phyloP scores from a whole-genome alignment of 177 flowering plant species.

The Vitis hybrid region DNA sequence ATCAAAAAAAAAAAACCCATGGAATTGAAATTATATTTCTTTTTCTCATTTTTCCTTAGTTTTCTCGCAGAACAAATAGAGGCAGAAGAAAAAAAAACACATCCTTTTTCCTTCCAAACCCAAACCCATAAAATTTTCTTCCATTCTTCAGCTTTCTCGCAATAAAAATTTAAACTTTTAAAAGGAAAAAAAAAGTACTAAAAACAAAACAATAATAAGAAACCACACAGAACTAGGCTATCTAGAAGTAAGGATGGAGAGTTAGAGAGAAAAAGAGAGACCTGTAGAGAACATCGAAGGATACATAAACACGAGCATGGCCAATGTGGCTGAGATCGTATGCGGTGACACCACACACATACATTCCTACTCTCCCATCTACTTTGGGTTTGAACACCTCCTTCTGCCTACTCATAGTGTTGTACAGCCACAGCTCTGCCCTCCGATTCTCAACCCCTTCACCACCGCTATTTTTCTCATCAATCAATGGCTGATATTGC shows the following conservation, averaged over 20 bases:
- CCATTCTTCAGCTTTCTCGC: no score
- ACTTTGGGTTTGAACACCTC: constrained; percentile 69
- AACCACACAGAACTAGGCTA: not conserved
- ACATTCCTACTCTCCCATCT: constrained; percentile 80
- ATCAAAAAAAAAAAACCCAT: not conserved
- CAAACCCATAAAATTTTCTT: not conserved
- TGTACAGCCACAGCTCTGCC: constrained; percentile 62
- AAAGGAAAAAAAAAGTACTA: not conserved
- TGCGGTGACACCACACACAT: constrained; percentile 90
- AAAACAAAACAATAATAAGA: not conserved
- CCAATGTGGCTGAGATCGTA: constrained; percentile 95
- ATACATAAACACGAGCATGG: constrained; percentile 88
- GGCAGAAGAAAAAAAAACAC: no score
- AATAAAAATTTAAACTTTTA: not conserved
- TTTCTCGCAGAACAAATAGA: no score
- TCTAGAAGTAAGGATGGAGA: not conserved
- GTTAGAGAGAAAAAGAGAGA: constrained; percentile 11
- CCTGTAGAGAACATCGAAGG: constrained; percentile 90
- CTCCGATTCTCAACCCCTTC: not conserved
- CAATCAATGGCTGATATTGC: constrained; percentile 1
- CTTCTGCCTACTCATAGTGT: constrained; percentile 76
- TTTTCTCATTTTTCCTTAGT: no score
- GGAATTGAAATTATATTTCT: not conserved
- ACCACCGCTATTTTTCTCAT: constrained; percentile 2
- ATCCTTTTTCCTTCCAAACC: not conserved